Evolutionary conservation across 1,284 basidiomycete species (phyloP).

Genomic region (Crucibulum cyathiforme): DNA sequence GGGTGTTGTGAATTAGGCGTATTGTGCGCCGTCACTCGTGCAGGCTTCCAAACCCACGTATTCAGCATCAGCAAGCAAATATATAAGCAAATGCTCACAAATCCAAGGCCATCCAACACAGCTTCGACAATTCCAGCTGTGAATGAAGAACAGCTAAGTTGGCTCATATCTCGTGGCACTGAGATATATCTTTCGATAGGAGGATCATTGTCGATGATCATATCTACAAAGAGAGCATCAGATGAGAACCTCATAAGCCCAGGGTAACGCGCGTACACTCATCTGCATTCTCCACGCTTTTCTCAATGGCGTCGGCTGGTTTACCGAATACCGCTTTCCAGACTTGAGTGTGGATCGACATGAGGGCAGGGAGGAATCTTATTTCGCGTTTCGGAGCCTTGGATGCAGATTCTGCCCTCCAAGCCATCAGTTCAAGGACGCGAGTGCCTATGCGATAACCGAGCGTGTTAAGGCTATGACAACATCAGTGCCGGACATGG

Average conservation of each 20-base stretch:
- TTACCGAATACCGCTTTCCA: constrained; percentile 95
- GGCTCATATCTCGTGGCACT: constrained; percentile 92
- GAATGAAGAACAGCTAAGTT: constrained; percentile 94
- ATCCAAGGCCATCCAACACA: constrained; percentile 92
- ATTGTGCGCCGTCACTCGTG: constrained; percentile 95
- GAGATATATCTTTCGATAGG: constrained; percentile 91
- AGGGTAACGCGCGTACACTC: constrained; percentile 69
- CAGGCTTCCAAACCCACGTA: constrained; percentile 67
- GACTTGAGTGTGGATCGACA: constrained; percentile 91
- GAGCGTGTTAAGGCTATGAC: constrained; percentile 80
- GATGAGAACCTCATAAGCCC: neutral
- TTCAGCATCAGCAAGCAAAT: constrained; percentile 5
- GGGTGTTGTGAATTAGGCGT: constrained; percentile 86
- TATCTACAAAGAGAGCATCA: constrained; percentile 64
- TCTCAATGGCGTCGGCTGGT: constrained; percentile 93
- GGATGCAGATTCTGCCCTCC: constrained; percentile 71
- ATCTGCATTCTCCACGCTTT: constrained; percentile 94
- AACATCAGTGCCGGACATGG: constrained; percentile 6
- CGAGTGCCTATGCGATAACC: constrained; percentile 90
- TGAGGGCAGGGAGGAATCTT: constrained; percentile 86
- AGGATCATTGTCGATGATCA: constrained; percentile 98
- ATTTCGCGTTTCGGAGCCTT: constrained; percentile 89
- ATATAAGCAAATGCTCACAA: constrained; percentile 65
- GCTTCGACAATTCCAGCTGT: constrained; percentile 98
- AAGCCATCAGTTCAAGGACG: constrained; percentile 80